Evolutionary conservation across 2,329 filamentous ascomycete species (phyloP).

Genomic region (Acrocalymma vagum): DNA sequence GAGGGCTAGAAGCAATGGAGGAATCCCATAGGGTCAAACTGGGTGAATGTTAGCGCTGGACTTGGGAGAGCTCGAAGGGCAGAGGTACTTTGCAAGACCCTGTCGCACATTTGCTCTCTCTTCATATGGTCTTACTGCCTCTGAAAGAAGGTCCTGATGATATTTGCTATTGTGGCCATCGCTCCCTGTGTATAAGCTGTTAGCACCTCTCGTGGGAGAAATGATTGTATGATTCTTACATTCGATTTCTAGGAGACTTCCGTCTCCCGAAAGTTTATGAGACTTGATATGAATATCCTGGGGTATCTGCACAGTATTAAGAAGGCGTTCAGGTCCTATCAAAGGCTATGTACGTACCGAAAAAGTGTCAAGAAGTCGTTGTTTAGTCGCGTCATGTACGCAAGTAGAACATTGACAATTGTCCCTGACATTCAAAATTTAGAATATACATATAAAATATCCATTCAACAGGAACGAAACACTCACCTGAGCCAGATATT

Average conservation of each 20-base stretch:
- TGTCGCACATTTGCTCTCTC: slow-evolving; percentile 42
- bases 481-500: slow-evolving; percentile 46
- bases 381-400: slow-evolving; percentile 74
- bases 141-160: slow-evolving; percentile 66
- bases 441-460: too few relatives aligned
- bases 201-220: too few relatives aligned
- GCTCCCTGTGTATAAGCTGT: slow-evolving; percentile 53
- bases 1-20: slow-evolving; percentile 52
- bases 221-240: slow-evolving; percentile 31
- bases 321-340: slow-evolving; percentile 2
- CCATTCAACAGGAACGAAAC: too few relatives aligned
- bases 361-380: slow-evolving; percentile 74
- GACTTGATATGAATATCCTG: slow-evolving; percentile 33
- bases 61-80: slow-evolving; percentile 2
- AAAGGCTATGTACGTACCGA: slow-evolving; percentile 55
- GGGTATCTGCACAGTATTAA: slow-evolving; percentile 30
- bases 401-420: slow-evolving; percentile 75
- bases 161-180: slow-evolving; percentile 76
- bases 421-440: too few relatives aligned
- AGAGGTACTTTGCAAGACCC: slow-evolving; percentile 38
- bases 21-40: slow-evolving; percentile 51
- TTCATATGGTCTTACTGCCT: slow-evolving; percentile 49
- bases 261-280: slow-evolving; percentile 7
- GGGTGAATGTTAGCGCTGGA: slow-evolving; percentile 23
- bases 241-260: slow-evolving; percentile 25